Evolutionary conservation across 345 rosid genomes (phyloP).

Genomic region (Salix exigua): DNA sequence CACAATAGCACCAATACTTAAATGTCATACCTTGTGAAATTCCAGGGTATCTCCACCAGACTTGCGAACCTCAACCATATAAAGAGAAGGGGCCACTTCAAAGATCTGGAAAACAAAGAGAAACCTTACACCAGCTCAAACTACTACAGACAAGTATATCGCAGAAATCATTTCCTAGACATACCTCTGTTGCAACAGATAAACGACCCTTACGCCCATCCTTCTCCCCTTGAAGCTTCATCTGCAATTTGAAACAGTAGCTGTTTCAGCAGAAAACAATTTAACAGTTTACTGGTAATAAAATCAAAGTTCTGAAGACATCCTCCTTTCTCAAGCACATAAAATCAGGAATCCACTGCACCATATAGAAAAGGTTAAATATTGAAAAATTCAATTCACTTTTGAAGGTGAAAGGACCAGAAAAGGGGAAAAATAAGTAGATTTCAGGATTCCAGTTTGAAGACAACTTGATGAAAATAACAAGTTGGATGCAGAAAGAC

Average conservation of each 20-base stretch:
- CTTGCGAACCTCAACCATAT: conserved; percentile 91
- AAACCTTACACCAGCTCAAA: conserved; percentile 3
- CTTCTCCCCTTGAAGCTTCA: conserved; percentile 90
- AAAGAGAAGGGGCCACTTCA: conserved; percentile 97
- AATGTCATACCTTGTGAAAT: conserved; percentile 72
- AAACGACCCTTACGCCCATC: conserved; percentile 99
- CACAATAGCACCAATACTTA: background rate
- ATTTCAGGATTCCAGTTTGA: background rate
- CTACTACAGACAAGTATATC: background rate
- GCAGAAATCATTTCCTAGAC: background rate
- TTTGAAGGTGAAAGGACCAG: background rate
- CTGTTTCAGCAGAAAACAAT: conserved; percentile 1
- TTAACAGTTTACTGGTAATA: background rate
- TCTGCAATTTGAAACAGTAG: conserved; percentile 34
- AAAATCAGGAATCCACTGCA: background rate
- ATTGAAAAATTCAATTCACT: background rate
- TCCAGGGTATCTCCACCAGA: conserved; percentile 96
- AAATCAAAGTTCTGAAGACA: background rate
- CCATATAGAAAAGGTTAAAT: background rate
- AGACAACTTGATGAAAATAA: background rate
- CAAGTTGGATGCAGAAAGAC: background rate
- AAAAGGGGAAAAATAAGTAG: background rate
- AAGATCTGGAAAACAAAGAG: conserved; percentile 46
- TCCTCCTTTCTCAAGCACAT: background rate
- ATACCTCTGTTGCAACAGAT: conserved; percentile 87